phyloP scores from a whole-genome alignment of 2,329 filamentous ascomycete species.

The Aspergillus glaucus region DNA sequence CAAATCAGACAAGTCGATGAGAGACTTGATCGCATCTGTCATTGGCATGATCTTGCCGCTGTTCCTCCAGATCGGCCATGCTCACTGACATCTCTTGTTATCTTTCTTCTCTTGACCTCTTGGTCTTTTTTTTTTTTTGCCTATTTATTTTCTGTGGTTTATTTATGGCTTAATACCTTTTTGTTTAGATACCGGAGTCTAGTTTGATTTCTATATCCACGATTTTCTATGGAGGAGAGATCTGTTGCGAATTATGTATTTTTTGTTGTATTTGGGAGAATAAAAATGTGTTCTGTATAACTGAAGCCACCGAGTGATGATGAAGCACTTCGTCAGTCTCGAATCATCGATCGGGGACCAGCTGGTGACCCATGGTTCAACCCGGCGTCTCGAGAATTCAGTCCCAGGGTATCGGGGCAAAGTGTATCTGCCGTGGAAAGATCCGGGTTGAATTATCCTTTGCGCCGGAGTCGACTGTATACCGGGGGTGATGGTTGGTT shows the following conservation, averaged over 20 bases:
- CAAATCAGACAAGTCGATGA: slow-evolving; percentile 36
- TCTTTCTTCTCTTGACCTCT: not conserved
- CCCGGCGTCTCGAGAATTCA: slow-evolving; percentile 6
- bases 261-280: not conserved
- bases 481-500: no score
- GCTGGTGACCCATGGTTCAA: slow-evolving; percentile 20
- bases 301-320: slow-evolving; percentile 10
- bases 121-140: not conserved
- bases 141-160: slow-evolving; percentile 12
- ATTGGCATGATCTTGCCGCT: slow-evolving; percentile 43
- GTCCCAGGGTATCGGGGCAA: slow-evolving; percentile 16
- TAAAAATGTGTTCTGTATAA: slow-evolving; percentile 5
- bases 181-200: not conserved
- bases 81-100: slow-evolving; percentile 27
- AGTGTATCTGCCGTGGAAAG: slow-evolving; percentile 4
- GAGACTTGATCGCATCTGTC: slow-evolving; percentile 41
- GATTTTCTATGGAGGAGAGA: no score
- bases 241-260: not conserved
- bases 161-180: not conserved
- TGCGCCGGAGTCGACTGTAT: no score
- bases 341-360: slow-evolving; percentile 16
- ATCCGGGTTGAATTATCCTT: no score
- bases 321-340: slow-evolving; percentile 26
- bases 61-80: slow-evolving; percentile 44
- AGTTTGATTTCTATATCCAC: not conserved